phyloP scores from a whole-genome alignment of 2,329 filamentous ascomycete genomes.

The Aplosporella prunicola region DNA sequence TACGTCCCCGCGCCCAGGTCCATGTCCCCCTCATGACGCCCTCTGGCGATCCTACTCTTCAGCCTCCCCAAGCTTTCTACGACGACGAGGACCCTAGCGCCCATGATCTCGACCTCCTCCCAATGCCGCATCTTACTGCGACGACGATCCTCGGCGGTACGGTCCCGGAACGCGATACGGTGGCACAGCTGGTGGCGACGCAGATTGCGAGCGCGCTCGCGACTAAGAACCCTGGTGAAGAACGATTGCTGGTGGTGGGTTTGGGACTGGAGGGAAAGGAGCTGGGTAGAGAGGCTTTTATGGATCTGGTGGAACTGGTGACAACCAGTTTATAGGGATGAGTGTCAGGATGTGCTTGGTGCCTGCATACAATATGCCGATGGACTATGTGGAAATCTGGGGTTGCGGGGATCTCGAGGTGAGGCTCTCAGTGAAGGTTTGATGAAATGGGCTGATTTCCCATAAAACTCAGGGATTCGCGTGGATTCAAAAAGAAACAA shows the following conservation, averaged over 20 bases:
- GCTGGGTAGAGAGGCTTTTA: constrained; percentile 42
- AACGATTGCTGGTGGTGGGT: constrained; percentile 49
- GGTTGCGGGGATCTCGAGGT: too few species aligned
- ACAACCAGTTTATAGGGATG: constrained; percentile 24
- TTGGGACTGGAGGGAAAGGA: constrained; percentile 45
- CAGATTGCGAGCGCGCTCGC: constrained; percentile 77
- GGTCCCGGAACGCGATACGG: constrained; percentile 64
- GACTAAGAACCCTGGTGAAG: constrained; percentile 56
- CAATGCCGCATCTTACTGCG: constrained; percentile 72
- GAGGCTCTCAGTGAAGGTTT: too few species aligned
- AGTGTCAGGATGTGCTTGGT: constrained; percentile 22
- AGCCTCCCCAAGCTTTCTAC: constrained; percentile 27
- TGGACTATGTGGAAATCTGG: too few species aligned
- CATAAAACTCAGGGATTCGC: too few species aligned
- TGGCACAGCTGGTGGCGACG: constrained; percentile 81
- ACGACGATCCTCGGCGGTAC: constrained; percentile 81
- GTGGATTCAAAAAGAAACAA: too few species aligned
- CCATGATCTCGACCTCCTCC: constrained; percentile 51
- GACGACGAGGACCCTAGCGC: constrained; percentile 38
- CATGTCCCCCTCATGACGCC: constrained; percentile 68
- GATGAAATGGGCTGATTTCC: constrained; percentile 1
- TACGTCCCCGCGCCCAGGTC: constrained; percentile 41
- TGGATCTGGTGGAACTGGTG: constrained; percentile 34
- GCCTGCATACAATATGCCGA: too few species aligned
- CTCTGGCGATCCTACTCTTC: constrained; percentile 53